These are phyloP conservation scores for Drechslerella coelobrocha DNA, from an alignment of 2,329 filamentous ascomycete species.

Conservation along the genomic window DNA sequence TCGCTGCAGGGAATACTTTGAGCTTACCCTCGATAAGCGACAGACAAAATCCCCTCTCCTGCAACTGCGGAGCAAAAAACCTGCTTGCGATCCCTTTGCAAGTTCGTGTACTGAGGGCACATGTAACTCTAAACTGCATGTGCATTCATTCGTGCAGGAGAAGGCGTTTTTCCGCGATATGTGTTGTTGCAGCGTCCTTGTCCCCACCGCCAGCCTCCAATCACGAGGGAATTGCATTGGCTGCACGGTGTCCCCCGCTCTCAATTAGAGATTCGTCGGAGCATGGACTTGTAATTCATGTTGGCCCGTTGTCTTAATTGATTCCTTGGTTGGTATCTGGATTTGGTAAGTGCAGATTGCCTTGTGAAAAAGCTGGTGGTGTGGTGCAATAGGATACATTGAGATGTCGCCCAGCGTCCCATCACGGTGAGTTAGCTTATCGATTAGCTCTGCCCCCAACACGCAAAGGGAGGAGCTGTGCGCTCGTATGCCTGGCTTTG, in stretches of 20 bases:
- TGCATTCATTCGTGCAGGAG: conserved; percentile 1
- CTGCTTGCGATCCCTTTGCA: conserved; percentile 11
- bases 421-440: conserved; percentile 3
- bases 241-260: too few relatives aligned
- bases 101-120: not conserved
- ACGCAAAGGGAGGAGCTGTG: conserved; percentile 2
- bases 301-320: too few relatives aligned
- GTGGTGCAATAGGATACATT: too few relatives aligned
- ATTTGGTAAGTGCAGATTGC: too few relatives aligned
- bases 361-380: too few relatives aligned
- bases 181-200: conserved; percentile 15
- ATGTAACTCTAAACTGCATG: not conserved
- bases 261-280: too few relatives aligned
- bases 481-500: not conserved
- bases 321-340: too few relatives aligned
- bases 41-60: conserved; percentile 18
- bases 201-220: not conserved
- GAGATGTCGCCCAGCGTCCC: too few relatives aligned
- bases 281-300: too few relatives aligned
- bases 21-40: conserved; percentile 35
- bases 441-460: not conserved
- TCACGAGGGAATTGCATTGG: too few relatives aligned
- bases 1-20: conserved; percentile 1
- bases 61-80: conserved; percentile 12
- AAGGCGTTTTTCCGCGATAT: conserved; percentile 12